These are phyloP conservation scores for Macroventuria anomochaeta DNA, from an alignment of 2,329 filamentous ascomycete species.

Conservation along the genomic window DNA sequence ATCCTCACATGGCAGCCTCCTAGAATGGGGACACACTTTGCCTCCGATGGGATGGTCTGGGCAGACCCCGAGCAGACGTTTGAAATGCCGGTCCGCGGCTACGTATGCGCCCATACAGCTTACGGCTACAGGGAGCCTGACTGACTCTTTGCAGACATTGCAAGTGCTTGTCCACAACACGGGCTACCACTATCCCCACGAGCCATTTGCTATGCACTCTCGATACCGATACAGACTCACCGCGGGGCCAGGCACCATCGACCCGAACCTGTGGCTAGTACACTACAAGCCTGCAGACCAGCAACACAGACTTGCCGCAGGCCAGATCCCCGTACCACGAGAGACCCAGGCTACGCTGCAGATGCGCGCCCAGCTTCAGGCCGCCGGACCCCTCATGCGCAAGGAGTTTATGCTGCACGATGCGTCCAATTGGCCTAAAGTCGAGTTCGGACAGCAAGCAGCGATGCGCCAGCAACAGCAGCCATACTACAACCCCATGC, in stretches of 20 bases:
- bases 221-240: constrained; percentile 86
- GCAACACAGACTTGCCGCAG: constrained; percentile 73
- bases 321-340: constrained; percentile 66
- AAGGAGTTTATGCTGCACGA: constrained; percentile 97
- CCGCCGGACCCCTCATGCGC: constrained; percentile 76
- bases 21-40: constrained; percentile 71
- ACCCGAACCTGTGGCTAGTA: constrained; percentile 86
- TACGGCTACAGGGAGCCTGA: not conserved
- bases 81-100: constrained; percentile 74
- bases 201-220: constrained; percentile 76
- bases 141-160: constrained; percentile 68
- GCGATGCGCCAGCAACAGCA: constrained; percentile 34
- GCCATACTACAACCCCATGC: constrained; percentile 47
- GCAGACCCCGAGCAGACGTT: constrained; percentile 79
- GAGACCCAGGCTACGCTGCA: constrained; percentile 67
- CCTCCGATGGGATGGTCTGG: constrained; percentile 94
- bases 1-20: constrained; percentile 89
- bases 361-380: constrained; percentile 67
- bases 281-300: constrained; percentile 84
- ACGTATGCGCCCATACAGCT: constrained; percentile 56
- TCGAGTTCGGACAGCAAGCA: constrained; percentile 68
- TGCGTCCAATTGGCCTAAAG: constrained; percentile 85
- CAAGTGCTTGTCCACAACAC: constrained; percentile 85
- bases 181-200: constrained; percentile 76
- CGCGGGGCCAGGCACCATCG: constrained; percentile 72